Percentiles rank a stretch among this genome's conserved stretches.
Evolutionary conservation across 2,329 filamentous ascomycete species (phyloP).

Genomic region (Byssothecium circinans): DNA sequence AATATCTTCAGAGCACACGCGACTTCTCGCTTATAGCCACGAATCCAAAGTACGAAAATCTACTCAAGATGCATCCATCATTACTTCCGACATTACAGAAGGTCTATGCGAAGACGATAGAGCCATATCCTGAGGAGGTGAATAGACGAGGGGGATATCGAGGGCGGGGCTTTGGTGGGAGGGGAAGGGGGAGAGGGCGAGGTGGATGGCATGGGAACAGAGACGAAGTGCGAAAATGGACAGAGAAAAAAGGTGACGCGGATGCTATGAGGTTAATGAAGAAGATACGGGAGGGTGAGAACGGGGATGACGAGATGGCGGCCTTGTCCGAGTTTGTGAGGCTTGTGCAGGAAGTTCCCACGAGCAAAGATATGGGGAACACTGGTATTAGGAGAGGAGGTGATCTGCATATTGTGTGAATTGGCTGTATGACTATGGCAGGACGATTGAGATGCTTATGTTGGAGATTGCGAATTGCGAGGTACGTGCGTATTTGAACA

Average conservation of each 20-base stretch:
- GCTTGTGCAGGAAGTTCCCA: slow-evolving; percentile 5
- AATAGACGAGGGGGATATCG: slow-evolving; percentile 16
- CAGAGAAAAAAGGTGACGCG: slow-evolving; percentile 30
- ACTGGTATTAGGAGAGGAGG: no score
- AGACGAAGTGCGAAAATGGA: slow-evolving; percentile 28
- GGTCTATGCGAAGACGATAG: slow-evolving; percentile 38
- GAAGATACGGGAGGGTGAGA: slow-evolving; percentile 18
- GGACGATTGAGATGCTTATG: no score
- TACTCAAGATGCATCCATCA: slow-evolving; percentile 29
- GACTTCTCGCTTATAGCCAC: slow-evolving; percentile 38
- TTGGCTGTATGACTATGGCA: no score
- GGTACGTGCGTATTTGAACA: no score
- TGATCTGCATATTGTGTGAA: no score
- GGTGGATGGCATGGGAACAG: slow-evolving; percentile 30
- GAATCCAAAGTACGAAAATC: slow-evolving; percentile 27
- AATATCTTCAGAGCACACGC: slow-evolving; percentile 32
- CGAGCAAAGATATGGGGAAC: no score
- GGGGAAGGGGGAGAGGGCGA: slow-evolving; percentile 19
- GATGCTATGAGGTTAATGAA: slow-evolving; percentile 34
- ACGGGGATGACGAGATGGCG: slow-evolving; percentile 6
- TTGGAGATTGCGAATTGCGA: no score
- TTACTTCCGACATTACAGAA: slow-evolving; percentile 32
- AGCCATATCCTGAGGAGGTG: slow-evolving; percentile 33
- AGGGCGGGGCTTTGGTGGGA: slow-evolving; percentile 16
- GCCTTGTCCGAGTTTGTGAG: not conserved